These are phyloP conservation scores for Clarireedia monteithiana DNA, from an alignment of 2,329 filamentous ascomycete species.

Conservation along the genomic window DNA sequence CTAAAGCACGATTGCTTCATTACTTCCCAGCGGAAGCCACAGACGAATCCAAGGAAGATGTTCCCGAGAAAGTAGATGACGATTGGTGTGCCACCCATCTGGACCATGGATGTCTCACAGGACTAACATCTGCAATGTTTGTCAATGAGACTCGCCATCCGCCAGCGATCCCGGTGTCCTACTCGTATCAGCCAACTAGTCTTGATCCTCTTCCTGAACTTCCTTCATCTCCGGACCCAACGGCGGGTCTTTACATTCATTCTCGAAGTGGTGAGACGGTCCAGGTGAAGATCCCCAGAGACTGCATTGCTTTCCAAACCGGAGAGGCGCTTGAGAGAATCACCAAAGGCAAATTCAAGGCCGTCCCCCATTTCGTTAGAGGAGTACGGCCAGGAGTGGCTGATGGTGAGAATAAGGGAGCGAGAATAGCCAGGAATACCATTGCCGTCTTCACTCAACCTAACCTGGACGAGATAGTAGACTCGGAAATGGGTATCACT, in stretches of 20 bases:
- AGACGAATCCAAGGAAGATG: constrained; percentile 17
- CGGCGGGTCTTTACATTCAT: constrained; percentile 88
- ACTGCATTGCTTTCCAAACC: constrained; percentile 93
- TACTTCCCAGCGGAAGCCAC: constrained; percentile 65
- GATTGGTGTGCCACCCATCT: constrained; percentile 92
- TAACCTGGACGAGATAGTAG: constrained; percentile 74
- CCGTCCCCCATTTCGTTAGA: constrained; percentile 91
- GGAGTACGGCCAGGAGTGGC: constrained; percentile 53
- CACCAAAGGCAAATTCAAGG: constrained; percentile 83
- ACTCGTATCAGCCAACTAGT: constrained; percentile 25
- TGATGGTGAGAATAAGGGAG: constrained; percentile 33
- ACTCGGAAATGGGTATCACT: constrained; percentile 55
- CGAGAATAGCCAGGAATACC: constrained; percentile 70
- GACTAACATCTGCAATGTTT: constrained; percentile 93
- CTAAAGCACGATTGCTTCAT: constrained; percentile 85
- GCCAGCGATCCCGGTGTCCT: constrained; percentile 27
- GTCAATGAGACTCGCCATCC: constrained; percentile 60
- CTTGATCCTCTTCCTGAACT: constrained; percentile 60
- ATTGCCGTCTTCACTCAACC: constrained; percentile 96
- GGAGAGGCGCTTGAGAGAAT: constrained; percentile 88
- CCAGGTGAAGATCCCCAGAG: constrained; percentile 86
- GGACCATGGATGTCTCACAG: constrained; percentile 90
- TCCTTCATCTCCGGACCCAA: constrained; percentile 67
- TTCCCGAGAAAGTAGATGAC: constrained; percentile 51
- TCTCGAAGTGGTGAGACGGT: constrained; percentile 73